These are phyloP conservation scores for Penicillium sp. DNA, from an alignment of 2,329 filamentous ascomycete genomes.

Conservation along the genomic window DNA sequence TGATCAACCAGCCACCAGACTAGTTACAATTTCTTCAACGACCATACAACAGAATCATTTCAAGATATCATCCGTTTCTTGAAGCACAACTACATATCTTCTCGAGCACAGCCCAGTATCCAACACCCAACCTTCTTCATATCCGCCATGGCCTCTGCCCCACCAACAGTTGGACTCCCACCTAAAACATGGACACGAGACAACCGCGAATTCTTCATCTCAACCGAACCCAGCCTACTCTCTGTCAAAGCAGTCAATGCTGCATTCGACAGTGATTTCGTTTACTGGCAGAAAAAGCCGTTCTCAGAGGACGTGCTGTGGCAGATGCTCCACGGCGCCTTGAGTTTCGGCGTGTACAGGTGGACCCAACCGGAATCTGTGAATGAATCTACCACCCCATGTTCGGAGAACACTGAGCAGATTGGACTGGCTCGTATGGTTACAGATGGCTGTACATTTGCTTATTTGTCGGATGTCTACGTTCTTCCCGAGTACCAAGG, in stretches of 20 bases:
- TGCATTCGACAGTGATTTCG: constrained; percentile 13
- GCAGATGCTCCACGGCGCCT: constrained; percentile 17
- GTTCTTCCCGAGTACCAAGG: constrained; percentile 53
- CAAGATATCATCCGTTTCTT: background rate
- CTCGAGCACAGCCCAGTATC: background rate
- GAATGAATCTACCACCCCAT: constrained; percentile 1
- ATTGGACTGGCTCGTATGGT: constrained; percentile 57
- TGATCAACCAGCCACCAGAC: background rate
- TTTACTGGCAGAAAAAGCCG: constrained; percentile 13
- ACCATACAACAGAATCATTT: background rate
- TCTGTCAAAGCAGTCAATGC: constrained; percentile 16
- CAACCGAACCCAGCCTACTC: constrained; percentile 14
- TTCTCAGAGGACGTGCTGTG: constrained; percentile 15
- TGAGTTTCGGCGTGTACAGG: constrained; percentile 19
- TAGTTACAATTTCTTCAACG: background rate
- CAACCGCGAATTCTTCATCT: constrained; percentile 14
- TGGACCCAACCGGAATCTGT: background rate
- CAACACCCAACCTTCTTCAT: background rate
- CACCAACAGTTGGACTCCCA: constrained; percentile 8
- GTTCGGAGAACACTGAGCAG: constrained; percentile 25
- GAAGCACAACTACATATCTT: background rate
- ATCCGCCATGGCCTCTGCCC: constrained; percentile 12
- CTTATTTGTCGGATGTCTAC: constrained; percentile 63
- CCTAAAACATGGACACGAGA: constrained; percentile 15
- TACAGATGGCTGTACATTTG: constrained; percentile 61